phyloP scores from a whole-genome alignment of 169 alveolate species.

The Plasmodium gallinaceum region DNA sequence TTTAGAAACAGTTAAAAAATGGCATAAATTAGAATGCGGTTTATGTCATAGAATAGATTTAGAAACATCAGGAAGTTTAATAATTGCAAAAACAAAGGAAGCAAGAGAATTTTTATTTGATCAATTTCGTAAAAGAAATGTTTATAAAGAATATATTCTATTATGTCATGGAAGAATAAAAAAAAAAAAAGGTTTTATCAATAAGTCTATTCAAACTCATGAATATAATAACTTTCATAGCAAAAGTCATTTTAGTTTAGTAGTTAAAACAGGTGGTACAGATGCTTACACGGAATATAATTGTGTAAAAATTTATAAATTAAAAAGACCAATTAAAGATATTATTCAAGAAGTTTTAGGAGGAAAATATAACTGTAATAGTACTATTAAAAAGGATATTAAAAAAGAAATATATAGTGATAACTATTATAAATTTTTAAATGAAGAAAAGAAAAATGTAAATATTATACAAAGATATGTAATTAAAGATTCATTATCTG shows the following conservation, averaged over 20 bases:
- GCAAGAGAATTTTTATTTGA: constrained; percentile 83
- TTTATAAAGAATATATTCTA: constrained; percentile 82
- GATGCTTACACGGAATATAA: constrained; percentile 85
- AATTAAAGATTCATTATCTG: background rate
- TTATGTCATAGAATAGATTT: constrained; percentile 84
- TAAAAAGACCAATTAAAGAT: constrained; percentile 71
- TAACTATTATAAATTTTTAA: constrained; percentile 69
- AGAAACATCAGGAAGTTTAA: constrained; percentile 84
- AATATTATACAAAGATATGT: constrained; percentile 28
- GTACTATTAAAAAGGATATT: constrained; percentile 27
- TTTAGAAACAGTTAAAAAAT: constrained; percentile 80
- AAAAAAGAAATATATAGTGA: constrained; percentile 61
- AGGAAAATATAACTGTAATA: constrained; percentile 64
- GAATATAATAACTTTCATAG: constrained; percentile 80
- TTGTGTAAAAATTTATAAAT: constrained; percentile 72
- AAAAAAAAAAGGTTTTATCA: constrained; percentile 77
- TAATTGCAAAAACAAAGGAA: constrained; percentile 81
- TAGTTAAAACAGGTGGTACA: constrained; percentile 83
- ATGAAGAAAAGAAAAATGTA: constrained; percentile 25
- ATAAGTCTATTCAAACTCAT: constrained; percentile 81
- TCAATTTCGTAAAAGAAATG: constrained; percentile 82
- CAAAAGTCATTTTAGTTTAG: constrained; percentile 82
- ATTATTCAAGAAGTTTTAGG: constrained; percentile 32
- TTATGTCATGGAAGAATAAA: constrained; percentile 83
- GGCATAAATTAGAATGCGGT: constrained; percentile 86